These are phyloP conservation scores for Macadamia integrifolia DNA, from an alignment of 164 flowering plant species.

Conservation along the genomic window DNA sequence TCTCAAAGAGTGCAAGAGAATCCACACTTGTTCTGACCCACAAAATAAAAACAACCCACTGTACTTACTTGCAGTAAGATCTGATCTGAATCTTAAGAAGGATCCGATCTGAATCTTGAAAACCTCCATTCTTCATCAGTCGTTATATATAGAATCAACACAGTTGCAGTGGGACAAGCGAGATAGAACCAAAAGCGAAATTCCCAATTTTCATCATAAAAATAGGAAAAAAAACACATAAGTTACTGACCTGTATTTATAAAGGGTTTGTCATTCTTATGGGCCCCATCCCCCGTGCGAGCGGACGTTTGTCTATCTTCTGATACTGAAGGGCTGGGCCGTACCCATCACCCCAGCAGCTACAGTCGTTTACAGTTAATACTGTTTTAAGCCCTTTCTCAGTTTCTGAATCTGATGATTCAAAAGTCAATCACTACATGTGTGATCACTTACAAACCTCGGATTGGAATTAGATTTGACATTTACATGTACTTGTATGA, in stretches of 20 bases:
- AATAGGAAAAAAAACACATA: neutral
- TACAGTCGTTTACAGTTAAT: too few species aligned
- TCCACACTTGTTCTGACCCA: neutral
- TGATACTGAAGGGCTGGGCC: neutral
- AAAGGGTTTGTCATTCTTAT: neutral
- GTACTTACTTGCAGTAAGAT: slow-evolving; percentile 10
- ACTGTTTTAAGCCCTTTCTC: too few species aligned
- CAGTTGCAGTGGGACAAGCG: neutral
- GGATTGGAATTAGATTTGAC: too few species aligned
- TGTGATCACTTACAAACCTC: too few species aligned
- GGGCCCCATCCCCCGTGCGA: neutral
- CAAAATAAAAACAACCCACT: slow-evolving; percentile 6
- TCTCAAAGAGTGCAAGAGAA: neutral
- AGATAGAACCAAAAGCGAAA: neutral
- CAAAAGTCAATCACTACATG: too few species aligned
- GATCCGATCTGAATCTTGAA: slow-evolving; percentile 14
- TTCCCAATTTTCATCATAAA: neutral
- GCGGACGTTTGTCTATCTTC: neutral
- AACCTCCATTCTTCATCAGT: slow-evolving; percentile 1
- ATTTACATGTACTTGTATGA: too few species aligned
- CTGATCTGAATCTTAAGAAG: slow-evolving; percentile 12
- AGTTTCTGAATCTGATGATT: too few species aligned
- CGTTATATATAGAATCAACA: neutral
- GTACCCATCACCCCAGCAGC: neutral
- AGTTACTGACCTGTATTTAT: neutral